Percentiles rank a stretch among this genome's conserved stretches.
phyloP scores from a whole-genome alignment of 2,329 filamentous ascomycete species.

The Ceratocystis smalleyi region DNA sequence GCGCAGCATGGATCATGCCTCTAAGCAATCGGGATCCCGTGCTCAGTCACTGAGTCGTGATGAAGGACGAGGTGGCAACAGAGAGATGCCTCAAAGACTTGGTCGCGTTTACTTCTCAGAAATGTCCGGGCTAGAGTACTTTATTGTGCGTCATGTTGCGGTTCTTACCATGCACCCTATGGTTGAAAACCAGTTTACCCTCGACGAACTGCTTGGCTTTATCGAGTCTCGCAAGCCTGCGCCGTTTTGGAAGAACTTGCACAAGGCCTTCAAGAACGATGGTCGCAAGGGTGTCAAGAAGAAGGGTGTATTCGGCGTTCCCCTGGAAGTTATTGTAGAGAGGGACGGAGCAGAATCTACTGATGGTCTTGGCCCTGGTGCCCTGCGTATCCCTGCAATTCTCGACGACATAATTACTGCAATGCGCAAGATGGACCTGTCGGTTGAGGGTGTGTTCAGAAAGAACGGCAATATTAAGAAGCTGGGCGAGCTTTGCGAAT shows the following conservation, averaged over 20 bases:
- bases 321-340: slow-evolving; percentile 76
- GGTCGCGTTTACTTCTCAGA: slow-evolving; percentile 87
- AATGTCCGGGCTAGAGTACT: slow-evolving; percentile 86
- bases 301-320: slow-evolving; percentile 85
- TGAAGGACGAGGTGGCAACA: slow-evolving; percentile 35
- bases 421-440: slow-evolving; percentile 98
- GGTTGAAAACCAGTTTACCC: slow-evolving; percentile 75
- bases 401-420: slow-evolving; percentile 88
- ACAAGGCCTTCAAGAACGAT: slow-evolving; percentile 86
- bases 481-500: slow-evolving; percentile 68
- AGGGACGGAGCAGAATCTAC: slow-evolving; percentile 95
- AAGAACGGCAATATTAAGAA: slow-evolving; percentile 99
- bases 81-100: slow-evolving; percentile 38
- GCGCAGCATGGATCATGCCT: slow-evolving; percentile 12
- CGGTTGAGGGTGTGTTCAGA: slow-evolving; percentile 92
- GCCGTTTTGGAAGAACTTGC: slow-evolving; percentile 97
- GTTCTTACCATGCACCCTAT: slow-evolving; percentile 90
- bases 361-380: slow-evolving; percentile 83
- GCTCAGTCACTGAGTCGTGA: slow-evolving; percentile 22
- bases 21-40: slow-evolving; percentile 6
- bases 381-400: slow-evolving; percentile 78
- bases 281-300: slow-evolving; percentile 65
- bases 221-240: slow-evolving; percentile 81
- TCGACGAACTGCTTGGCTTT: slow-evolving; percentile 80
- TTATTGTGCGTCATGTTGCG: slow-evolving; percentile 88